Evolutionary conservation across 1,139 yeast species (phyloP).

Genomic region (Yamadazyma diospyri): DNA sequence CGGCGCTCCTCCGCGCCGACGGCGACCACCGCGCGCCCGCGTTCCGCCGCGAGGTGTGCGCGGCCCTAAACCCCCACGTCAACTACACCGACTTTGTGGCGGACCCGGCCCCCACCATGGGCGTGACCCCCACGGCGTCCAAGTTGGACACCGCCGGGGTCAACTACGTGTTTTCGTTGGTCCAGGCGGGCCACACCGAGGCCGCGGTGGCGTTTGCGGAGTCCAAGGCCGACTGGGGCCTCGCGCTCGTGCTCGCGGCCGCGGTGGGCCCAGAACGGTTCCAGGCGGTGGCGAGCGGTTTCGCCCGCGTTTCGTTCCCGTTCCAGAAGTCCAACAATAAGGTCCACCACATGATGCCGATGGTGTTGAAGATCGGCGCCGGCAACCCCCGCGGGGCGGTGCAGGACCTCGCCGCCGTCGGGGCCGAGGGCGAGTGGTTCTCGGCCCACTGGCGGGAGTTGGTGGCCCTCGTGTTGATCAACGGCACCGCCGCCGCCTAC

Average conservation of each 20-base stretch:
- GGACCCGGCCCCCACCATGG: conserved; percentile 16
- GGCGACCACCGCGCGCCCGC: conserved; percentile 28
- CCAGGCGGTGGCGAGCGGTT: conserved; percentile 51
- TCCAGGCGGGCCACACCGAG: conserved; percentile 64
- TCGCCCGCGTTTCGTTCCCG: conserved; percentile 35
- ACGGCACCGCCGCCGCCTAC: conserved; percentile 32
- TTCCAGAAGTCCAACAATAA: conserved; percentile 40
- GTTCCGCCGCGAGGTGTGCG: conserved; percentile 25
- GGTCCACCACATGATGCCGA: conserved; percentile 53
- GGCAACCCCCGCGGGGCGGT: conserved; percentile 60
- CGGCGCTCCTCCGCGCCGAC: conserved; percentile 24
- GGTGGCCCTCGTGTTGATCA: conserved; percentile 41
- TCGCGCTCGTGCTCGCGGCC: conserved; percentile 70
- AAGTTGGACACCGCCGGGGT: conserved; percentile 37
- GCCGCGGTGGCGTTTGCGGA: conserved; percentile 65
- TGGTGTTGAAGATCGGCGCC: conserved; percentile 59
- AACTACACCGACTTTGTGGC: conserved; percentile 21
- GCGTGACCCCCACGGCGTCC: conserved; percentile 28
- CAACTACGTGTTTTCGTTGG: conserved; percentile 29
- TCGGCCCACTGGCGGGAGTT: conserved; percentile 50
- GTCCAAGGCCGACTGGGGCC: conserved; percentile 68
- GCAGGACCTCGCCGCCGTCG: conserved; percentile 41
- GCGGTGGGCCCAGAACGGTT: conserved; percentile 62
- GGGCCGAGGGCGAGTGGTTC: conserved; percentile 48
- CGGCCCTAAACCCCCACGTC: conserved; percentile 32